Evolutionary conservation across 2,329 filamentous ascomycete genomes (phyloP), one percentile per base, ranked within the genome.

Genomic region (Arthrobotrys sphaeroides): DNA sequence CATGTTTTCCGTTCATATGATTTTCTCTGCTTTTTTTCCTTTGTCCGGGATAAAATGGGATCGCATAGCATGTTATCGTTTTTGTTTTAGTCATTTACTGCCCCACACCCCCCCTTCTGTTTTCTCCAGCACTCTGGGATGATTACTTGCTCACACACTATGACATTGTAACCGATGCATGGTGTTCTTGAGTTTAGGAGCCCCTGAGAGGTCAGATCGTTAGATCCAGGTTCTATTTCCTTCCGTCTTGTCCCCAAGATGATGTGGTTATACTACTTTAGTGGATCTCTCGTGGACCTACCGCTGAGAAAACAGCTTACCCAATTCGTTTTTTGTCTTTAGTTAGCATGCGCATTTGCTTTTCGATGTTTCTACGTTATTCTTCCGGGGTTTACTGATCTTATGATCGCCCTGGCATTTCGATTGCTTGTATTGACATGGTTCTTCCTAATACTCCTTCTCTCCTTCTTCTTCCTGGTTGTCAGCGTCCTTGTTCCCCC

Each of bases 41-140:
- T 53, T 20, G 47, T 22, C 5, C 10, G 47, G 47, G 47, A 53
- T 20, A 53, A 43, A 43, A 53, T 28, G 47, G 47, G n/a, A 53
- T 53, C 16, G 47, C 47, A 53, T 53, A 33, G 47, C 47, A 53
- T 53, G 28, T 53, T 53, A 33, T 22, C 13, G 47, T 53, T 53
- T 33, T 53, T 53, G 47, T 7, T 53, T 53, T 53, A 53, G 47
- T 33, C 26, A 31, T 51, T 51, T 51, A 33, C 1, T 40, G n/a
- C 36, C 13, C 5, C 36, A 40, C 36, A 40, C 36, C 36, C n/a
- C n/a, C n/a, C n/a, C 36, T 16, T 40, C 7, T 9, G 18, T 53
- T 53, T 53, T 26, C 47, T 53, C 47, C 26, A 9, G 47, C 47
- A 53, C 16, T 53, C 47, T 53, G 47, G 36, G 36, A 49, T 20